Evolutionary conservation across 768 basidiomycete species (phyloP).

Genomic region (Auriscalpium vulgare): DNA sequence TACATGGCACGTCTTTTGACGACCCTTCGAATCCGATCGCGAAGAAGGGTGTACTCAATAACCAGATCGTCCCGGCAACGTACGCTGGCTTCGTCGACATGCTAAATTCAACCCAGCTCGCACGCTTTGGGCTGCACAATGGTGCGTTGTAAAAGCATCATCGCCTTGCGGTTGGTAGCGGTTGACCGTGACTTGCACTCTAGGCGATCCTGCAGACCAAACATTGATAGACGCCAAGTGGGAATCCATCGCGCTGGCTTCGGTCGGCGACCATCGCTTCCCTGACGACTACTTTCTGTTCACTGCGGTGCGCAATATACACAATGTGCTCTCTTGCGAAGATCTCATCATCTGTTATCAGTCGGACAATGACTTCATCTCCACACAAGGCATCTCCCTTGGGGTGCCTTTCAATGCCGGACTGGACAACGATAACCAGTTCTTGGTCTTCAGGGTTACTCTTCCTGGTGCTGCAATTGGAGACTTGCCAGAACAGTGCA

Average conservation of each 20-base stretch:
- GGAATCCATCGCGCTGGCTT: slow-evolving; percentile 57
- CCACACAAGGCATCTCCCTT: slow-evolving; percentile 41
- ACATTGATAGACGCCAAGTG: slow-evolving; percentile 60
- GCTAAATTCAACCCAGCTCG: slow-evolving; percentile 45
- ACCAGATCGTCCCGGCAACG: slow-evolving; percentile 39
- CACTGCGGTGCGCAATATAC: slow-evolving; percentile 33
- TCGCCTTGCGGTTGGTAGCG: too few species aligned
- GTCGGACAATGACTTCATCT: slow-evolving; percentile 62
- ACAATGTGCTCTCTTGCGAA: not conserved
- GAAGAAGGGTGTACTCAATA: slow-evolving; percentile 37
- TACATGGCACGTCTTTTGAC: slow-evolving; percentile 49
- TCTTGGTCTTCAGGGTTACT: slow-evolving; percentile 55
- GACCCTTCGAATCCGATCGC: slow-evolving; percentile 44
- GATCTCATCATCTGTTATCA: slow-evolving; percentile 10
- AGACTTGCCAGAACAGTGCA: not conserved
- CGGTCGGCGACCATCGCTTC: slow-evolving; percentile 37
- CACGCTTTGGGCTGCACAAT: slow-evolving; percentile 56
- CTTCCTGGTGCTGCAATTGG: slow-evolving; percentile 29
- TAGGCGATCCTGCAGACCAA: slow-evolving; percentile 40
- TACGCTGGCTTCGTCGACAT: slow-evolving; percentile 52
- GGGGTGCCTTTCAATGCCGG: slow-evolving; percentile 47
- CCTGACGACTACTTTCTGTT: slow-evolving; percentile 67
- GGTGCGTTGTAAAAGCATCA: slow-evolving; percentile 25
- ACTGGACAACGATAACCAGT: slow-evolving; percentile 51
- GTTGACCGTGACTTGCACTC: not conserved